These are phyloP conservation scores for Arthrobotrys sphaeroides DNA, from an alignment of 2,329 filamentous ascomycete genomes.

Conservation along the genomic window DNA sequence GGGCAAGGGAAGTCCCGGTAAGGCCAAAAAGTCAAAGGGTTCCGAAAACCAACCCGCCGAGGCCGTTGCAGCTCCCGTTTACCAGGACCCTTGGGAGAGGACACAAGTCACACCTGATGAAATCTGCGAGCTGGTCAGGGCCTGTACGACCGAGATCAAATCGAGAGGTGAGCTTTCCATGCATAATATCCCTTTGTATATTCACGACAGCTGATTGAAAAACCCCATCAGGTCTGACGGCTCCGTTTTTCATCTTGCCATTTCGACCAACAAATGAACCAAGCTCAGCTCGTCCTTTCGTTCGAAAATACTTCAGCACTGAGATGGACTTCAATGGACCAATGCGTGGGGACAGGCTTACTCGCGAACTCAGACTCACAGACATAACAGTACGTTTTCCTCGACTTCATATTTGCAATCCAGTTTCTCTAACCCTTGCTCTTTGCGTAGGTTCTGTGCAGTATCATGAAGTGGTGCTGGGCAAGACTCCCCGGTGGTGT, in stretches of 20 bases:
- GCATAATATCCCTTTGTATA: neutral
- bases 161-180: constrained; percentile 75
- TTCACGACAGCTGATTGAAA: constrained; percentile 38
- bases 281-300: constrained; percentile 87
- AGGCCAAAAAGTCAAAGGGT: constrained; percentile 71
- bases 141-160: constrained; percentile 91
- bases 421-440: constrained; percentile 10
- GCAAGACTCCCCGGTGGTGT: constrained; percentile 88
- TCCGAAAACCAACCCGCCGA: constrained; percentile 66
- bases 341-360: constrained; percentile 74
- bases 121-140: constrained; percentile 83
- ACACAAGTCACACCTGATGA: constrained; percentile 86
- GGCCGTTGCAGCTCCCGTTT: constrained; percentile 74
- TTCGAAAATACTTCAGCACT: constrained; percentile 88
- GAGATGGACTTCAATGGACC: constrained; percentile 66
- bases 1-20: constrained; percentile 50
- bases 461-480: constrained; percentile 99
- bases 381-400: constrained; percentile 81
- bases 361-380: constrained; percentile 87
- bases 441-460: constrained; percentile 78
- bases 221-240: constrained; percentile 73
- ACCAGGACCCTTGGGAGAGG: constrained; percentile 88
- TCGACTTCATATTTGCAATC: constrained; percentile 1
- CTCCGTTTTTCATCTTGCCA: constrained; percentile 90
- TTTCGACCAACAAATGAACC: constrained; percentile 94